phyloP scores from a whole-genome alignment of 1,139 yeast species.

The Debaryomyces fabryi region DNA sequence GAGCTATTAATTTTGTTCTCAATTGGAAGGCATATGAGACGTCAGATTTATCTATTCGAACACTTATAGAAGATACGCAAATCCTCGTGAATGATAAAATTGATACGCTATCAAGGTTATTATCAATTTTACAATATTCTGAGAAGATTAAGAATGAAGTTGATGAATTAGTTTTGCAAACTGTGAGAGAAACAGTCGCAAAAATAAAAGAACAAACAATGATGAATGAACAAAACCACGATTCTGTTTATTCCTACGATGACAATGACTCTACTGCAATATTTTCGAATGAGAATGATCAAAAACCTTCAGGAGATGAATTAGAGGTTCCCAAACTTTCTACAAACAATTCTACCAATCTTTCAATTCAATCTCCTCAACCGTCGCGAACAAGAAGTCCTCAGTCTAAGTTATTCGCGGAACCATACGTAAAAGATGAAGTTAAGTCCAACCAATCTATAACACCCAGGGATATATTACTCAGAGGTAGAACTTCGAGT shows the following conservation, averaged over 20 bases:
- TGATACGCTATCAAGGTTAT: conserved; percentile 72
- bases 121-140: conserved; percentile 77
- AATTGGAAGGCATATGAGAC: conserved; percentile 59
- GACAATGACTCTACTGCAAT: neutral
- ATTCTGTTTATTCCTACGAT: conserved; percentile 1
- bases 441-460: conserved; percentile 23
- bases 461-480: conserved; percentile 45
- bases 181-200: conserved; percentile 66
- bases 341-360: conserved; percentile 1
- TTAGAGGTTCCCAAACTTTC: neutral
- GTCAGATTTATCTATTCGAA: conserved; percentile 64
- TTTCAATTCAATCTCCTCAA: conserved; percentile 32
- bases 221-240: conserved; percentile 19
- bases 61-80: conserved; percentile 71
- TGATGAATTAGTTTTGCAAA: conserved; percentile 65
- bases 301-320: neutral
- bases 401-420: conserved; percentile 36
- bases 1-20: conserved; percentile 58
- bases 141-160: conserved; percentile 82
- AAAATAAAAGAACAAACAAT: conserved; percentile 49
- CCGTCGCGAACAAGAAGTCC: conserved; percentile 39
- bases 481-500: conserved; percentile 29
- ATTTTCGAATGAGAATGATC: neutral
- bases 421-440: conserved; percentile 41
- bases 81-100: conserved; percentile 64